Evolutionary conservation across 2,329 filamentous ascomycete genomes (phyloP), one percentile per base, ranked within the genome.

Genomic region (Magnaporthiopsis poae): DNA sequence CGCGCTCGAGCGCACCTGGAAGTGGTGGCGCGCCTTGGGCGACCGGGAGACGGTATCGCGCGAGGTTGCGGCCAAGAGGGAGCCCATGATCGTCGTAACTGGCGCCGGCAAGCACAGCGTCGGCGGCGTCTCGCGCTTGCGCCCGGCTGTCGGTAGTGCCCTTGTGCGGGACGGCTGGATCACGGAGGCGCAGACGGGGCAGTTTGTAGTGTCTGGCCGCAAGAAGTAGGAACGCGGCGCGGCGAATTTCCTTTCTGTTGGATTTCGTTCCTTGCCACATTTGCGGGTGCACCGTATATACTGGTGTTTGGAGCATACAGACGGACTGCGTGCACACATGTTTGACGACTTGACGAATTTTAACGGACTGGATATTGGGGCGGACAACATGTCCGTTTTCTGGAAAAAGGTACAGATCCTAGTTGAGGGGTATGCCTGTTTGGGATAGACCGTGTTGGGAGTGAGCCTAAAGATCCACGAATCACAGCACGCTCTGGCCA

Each of bases 151-250:
- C n/a, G 88, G 84, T 62, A 88, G 86, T 72, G 88, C 88, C 73
- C 79, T 98, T 60, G 82, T 88, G 59, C 83, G 85, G 61, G 90
- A 94, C 68, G 92, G 92, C 0, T 98, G 94, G 94, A 92, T 86
- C 74, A 80, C 95, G 46, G 86, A 92, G 74, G 82, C 90, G 61
- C 83, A 87, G 61, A 87, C 86, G 35, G 93, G 92, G 0, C 84
- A 85, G 56, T 84, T 94, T 72, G 78, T 88, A 64, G 85, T 97
- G 21, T 86, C 80, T 13, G 93, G 93, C 0, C 76, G 80, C 63
- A 68, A 68, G 29, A 25, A 67, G 71, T 66, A 59, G 29, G 21
- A 62, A 56, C 21, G 46, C 21, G 9, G 46, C 21, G 46, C 21
- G 46, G 8, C 60, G 25, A 5, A 18, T 25, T 21, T 13, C 31